phyloP scores from a whole-genome alignment of 2,329 filamentous ascomycete species.

The Curvularia eragrostidis region DNA sequence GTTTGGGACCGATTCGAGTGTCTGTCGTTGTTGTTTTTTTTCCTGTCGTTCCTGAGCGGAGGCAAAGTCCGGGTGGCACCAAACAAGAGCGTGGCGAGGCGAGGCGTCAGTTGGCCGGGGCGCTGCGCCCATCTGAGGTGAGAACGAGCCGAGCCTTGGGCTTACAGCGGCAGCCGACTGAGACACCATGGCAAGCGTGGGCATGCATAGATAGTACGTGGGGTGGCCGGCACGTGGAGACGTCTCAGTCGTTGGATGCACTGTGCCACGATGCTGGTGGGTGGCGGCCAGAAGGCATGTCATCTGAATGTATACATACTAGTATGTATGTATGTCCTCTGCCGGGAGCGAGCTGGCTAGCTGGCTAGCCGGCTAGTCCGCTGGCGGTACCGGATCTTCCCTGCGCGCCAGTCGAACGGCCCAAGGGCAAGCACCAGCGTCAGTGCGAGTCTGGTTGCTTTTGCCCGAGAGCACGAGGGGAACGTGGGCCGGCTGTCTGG shows the following conservation, averaged over 20 bases:
- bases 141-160: slow-evolving; percentile 19
- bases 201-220: not conserved
- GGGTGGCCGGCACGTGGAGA: slow-evolving; percentile 9
- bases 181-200: not conserved
- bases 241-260: slow-evolving; percentile 7
- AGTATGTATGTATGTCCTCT: no score
- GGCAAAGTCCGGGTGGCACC: not conserved
- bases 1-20: not conserved
- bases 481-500: not conserved
- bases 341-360: not conserved
- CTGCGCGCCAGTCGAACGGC: slow-evolving; percentile 1
- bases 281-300: not conserved
- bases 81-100: not conserved
- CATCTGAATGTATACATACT: no score
- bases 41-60: not conserved
- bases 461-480: slow-evolving; percentile 3
- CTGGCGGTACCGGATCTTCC: not conserved
- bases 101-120: not conserved
- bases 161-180: slow-evolving; percentile 1
- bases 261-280: not conserved
- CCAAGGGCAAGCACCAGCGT: not conserved
- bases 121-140: slow-evolving; percentile 16
- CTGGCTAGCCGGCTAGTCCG: not conserved
- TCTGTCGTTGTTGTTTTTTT: not conserved
- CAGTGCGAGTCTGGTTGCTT: not conserved